These are phyloP conservation scores for Exophiala sideris DNA, from an alignment of 2,329 filamentous ascomycete species.

Conservation along the genomic window DNA sequence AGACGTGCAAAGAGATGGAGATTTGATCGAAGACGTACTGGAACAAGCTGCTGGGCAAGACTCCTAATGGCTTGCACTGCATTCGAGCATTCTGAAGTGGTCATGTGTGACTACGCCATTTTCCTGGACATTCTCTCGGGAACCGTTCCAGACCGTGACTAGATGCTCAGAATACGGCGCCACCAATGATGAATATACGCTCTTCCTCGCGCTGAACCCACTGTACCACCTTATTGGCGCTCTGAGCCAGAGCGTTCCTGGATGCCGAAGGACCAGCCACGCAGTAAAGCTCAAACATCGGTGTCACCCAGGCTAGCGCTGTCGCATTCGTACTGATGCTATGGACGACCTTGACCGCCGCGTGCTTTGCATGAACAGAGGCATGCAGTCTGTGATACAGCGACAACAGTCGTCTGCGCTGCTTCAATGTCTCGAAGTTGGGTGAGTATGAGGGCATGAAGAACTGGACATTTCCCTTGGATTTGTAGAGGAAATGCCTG, in stretches of 20 bases:
- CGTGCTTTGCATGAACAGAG: slow-evolving; percentile 76
- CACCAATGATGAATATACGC: slow-evolving; percentile 91
- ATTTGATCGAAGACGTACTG: slow-evolving; percentile 63
- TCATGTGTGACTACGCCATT: not conserved
- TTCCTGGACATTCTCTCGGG: not conserved
- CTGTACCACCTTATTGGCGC: slow-evolving; percentile 82
- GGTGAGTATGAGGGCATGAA: slow-evolving; percentile 79
- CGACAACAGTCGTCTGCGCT: slow-evolving; percentile 61
- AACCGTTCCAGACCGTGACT: too few species aligned
- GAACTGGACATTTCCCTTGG: slow-evolving; percentile 90
- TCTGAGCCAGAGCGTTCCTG: slow-evolving; percentile 69
- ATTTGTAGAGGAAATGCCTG: slow-evolving; percentile 95
- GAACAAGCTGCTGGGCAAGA: slow-evolving; percentile 37
- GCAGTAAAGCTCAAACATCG: slow-evolving; percentile 89
- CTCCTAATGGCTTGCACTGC: not conserved
- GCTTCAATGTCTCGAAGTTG: slow-evolving; percentile 49
- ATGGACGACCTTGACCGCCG: slow-evolving; percentile 83
- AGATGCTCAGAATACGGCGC: slow-evolving; percentile 67
- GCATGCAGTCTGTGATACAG: slow-evolving; percentile 83
- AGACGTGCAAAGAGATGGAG: slow-evolving; percentile 63
- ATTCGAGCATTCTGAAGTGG: not conserved
- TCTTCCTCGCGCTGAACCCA: slow-evolving; percentile 94
- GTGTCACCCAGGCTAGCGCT: slow-evolving; percentile 85
- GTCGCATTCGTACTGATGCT: slow-evolving; percentile 66
- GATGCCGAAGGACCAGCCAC: slow-evolving; percentile 72